A percentile compares a stretch with the other conserved stretches of the same genome.
Evolutionary conservation across 2,329 filamentous ascomycete species (phyloP).

Genomic region (Phaeosphaeriaceae sp.): DNA sequence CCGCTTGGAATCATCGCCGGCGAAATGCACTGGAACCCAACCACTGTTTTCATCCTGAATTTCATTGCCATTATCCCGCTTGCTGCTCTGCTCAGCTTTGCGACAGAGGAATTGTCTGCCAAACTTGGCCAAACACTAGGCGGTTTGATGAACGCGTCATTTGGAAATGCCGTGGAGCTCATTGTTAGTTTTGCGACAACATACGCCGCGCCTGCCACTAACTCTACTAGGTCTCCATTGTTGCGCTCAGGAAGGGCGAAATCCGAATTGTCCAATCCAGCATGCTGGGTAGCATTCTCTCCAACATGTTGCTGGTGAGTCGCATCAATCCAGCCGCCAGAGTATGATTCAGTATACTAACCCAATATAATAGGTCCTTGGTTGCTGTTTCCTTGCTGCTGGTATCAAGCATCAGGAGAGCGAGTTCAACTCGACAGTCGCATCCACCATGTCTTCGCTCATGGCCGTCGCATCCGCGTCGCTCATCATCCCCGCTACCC

Average conservation of each 20-base stretch:
- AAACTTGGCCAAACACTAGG: conserved; percentile 77
- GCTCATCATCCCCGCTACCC: conserved; percentile 60
- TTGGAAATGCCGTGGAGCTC: conserved; percentile 80
- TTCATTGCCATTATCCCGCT: conserved; percentile 82
- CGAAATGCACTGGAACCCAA: conserved; percentile 66
- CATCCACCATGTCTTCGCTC: conserved; percentile 73
- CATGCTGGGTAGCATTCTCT: conserved; percentile 95
- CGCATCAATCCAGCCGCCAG: conserved; percentile 24
- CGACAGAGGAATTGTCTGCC: conserved; percentile 76
- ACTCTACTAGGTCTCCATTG: conserved; percentile 76
- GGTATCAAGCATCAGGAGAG: conserved; percentile 54
- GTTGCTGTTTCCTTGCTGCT: conserved; percentile 60
- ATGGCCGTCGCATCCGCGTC: conserved; percentile 63
- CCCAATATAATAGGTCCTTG: conserved; percentile 56
- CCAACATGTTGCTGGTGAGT: conserved; percentile 81
- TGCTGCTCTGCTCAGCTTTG: conserved; percentile 75
- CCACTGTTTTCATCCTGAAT: conserved; percentile 75
- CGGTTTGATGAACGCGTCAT: conserved; percentile 76
- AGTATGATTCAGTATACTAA: conserved; percentile 52
- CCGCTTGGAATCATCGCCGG: conserved; percentile 75
- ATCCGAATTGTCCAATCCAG: conserved; percentile 97
- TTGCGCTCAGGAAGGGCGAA: conserved; percentile 82
- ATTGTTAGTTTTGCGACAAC: conserved; percentile 59
- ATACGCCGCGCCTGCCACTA: conserved; percentile 9
- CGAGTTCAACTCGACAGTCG: conserved; percentile 74